A percentile compares a stretch with the other conserved stretches of the same genome.
These are phyloP conservation scores for Bryopsis sp. DNA, from an alignment of 139 green algal species.

Conservation along the genomic window DNA sequence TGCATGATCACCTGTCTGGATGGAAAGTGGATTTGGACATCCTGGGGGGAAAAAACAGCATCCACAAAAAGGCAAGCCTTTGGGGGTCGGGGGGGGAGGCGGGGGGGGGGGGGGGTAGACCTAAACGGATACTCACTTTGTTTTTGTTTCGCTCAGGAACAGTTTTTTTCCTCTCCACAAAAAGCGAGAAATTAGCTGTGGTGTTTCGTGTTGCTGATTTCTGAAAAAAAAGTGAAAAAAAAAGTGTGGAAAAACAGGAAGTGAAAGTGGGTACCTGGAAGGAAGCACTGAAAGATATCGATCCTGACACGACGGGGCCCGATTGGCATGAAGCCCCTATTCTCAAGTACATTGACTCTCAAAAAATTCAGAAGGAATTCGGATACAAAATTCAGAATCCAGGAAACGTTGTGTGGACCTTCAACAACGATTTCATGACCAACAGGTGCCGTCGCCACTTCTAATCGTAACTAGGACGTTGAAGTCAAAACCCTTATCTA, in stretches of 20 bases:
- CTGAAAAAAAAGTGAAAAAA: too few relatives aligned
- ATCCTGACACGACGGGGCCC: background rate
- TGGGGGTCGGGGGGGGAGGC: too few relatives aligned
- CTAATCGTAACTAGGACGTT: too few relatives aligned
- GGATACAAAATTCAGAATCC: constrained; percentile 13
- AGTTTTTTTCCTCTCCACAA: too few relatives aligned
- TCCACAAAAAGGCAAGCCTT: background rate
- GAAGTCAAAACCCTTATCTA: too few relatives aligned
- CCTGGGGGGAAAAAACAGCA: constrained; percentile 6
- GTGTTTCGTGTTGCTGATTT: too few relatives aligned
- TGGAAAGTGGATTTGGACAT: constrained; percentile 34
- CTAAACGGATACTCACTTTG: too few relatives aligned
- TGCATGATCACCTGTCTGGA: constrained; percentile 31
- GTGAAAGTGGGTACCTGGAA: constrained; percentile 18
- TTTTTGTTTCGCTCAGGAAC: too few relatives aligned
- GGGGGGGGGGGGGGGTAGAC: too few relatives aligned
- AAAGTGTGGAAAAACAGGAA: too few relatives aligned
- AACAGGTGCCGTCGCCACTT: background rate
- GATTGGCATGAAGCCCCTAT: background rate
- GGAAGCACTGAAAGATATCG: constrained; percentile 5
- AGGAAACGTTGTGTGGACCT: background rate
- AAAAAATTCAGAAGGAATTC: constrained; percentile 5
- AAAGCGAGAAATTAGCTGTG: too few relatives aligned
- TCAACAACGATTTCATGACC: constrained; percentile 12
- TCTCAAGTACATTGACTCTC: constrained; percentile 12